Percentiles rank a stretch among this genome's conserved stretches.
These are phyloP conservation scores for Cyberlindnera mycetangii DNA, from an alignment of 805 yeast species.

Conservation along the genomic window DNA sequence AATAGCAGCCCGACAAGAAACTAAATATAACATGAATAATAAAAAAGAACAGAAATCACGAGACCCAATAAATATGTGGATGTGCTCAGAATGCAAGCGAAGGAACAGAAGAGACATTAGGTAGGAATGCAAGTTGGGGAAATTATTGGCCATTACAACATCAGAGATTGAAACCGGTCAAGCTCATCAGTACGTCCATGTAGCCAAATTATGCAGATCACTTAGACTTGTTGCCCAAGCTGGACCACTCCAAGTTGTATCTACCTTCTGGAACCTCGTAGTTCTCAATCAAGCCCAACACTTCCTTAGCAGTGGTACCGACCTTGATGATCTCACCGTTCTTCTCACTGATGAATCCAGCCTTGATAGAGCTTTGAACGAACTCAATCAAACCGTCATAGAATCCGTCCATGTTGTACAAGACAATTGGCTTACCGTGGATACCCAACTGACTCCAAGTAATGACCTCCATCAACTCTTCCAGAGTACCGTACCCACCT, in stretches of 20 bases:
- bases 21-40: too few species aligned
- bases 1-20: too few species aligned
- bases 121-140: too few species aligned
- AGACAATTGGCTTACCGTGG: constrained; percentile 75
- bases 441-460: constrained; percentile 91
- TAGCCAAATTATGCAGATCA: not conserved
- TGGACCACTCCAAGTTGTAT: constrained; percentile 68
- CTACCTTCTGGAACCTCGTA: constrained; percentile 71
- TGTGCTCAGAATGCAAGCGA: too few species aligned
- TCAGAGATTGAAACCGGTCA: not conserved
- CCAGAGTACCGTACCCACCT: constrained; percentile 89
- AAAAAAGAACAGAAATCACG: too few species aligned
- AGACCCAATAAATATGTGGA: too few species aligned
- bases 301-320: constrained; percentile 68
- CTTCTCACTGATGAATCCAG: constrained; percentile 65
- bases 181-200: not conserved
- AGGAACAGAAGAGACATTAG: too few species aligned
- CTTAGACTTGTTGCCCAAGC: constrained; percentile 20
- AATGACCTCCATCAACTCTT: constrained; percentile 84
- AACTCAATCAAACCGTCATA: constrained; percentile 68
- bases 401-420: constrained; percentile 78
- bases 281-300: constrained; percentile 53
- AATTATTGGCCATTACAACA: too few species aligned
- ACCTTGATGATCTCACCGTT: constrained; percentile 68
- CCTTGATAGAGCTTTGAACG: constrained; percentile 52